Evolutionary conservation across 2,329 filamentous ascomycete genomes (phyloP).

Genomic region (Penicillium digitatum): DNA sequence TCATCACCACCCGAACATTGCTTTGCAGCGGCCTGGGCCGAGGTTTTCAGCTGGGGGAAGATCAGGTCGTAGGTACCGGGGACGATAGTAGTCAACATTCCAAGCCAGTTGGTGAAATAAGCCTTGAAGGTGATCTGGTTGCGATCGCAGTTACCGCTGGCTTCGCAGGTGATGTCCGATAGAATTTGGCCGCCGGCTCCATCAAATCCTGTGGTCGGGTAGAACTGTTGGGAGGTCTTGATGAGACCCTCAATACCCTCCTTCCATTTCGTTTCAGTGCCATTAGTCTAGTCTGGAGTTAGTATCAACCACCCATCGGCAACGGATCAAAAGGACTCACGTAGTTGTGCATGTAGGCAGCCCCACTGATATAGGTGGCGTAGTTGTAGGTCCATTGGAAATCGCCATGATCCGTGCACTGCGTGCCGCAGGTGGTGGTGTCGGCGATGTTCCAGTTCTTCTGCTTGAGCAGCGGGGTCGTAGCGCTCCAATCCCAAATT

Average conservation of each 20-base stretch:
- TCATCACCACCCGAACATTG: slow-evolving; percentile 59
- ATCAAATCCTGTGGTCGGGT: slow-evolving; percentile 39
- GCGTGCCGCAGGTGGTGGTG: slow-evolving; percentile 46
- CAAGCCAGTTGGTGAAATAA: slow-evolving; percentile 65
- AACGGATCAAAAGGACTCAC: slow-evolving; percentile 27
- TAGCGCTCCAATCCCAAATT: slow-evolving; percentile 57
- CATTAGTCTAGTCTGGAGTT: slow-evolving; percentile 35
- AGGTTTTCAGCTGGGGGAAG: slow-evolving; percentile 55
- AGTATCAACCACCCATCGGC: background rate
- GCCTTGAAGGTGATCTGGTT: slow-evolving; percentile 74
- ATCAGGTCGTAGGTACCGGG: slow-evolving; percentile 56
- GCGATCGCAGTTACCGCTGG: slow-evolving; percentile 57
- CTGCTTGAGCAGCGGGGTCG: slow-evolving; percentile 50
- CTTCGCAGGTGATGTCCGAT: slow-evolving; percentile 66
- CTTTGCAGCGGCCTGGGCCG: slow-evolving; percentile 57
- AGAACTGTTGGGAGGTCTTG: slow-evolving; percentile 51
- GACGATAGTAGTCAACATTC: slow-evolving; percentile 58
- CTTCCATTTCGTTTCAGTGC: slow-evolving; percentile 51
- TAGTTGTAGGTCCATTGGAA: slow-evolving; percentile 58
- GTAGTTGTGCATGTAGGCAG: slow-evolving; percentile 55
- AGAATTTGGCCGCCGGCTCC: slow-evolving; percentile 52
- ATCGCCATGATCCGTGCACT: slow-evolving; percentile 53
- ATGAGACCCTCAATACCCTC: slow-evolving; percentile 55
- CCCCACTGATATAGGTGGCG: slow-evolving; percentile 54
- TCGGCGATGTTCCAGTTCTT: slow-evolving; percentile 56